Percentiles rank a stretch among this genome's conserved stretches.
Evolutionary conservation across 768 basidiomycete species (phyloP).

Genomic region (Boletus barrowsii): DNA sequence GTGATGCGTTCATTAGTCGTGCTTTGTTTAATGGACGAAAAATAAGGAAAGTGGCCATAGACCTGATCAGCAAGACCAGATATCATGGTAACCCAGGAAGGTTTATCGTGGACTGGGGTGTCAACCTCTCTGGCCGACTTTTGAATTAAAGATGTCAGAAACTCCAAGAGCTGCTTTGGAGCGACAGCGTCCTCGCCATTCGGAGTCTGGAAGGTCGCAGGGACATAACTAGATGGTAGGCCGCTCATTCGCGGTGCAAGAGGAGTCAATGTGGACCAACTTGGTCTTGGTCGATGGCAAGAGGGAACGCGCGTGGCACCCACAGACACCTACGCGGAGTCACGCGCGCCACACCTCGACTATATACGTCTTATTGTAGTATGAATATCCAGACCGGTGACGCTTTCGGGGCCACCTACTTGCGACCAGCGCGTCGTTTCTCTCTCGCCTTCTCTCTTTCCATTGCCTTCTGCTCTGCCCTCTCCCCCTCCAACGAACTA

Average conservation of each 20-base stretch:
- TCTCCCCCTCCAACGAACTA: constrained; percentile 75
- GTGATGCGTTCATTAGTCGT: constrained; percentile 56
- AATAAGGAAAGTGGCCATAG: constrained; percentile 52
- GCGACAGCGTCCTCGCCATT: constrained; percentile 22
- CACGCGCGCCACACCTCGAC: not conserved
- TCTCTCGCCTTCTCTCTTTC: constrained; percentile 78
- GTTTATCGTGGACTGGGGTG: constrained; percentile 34
- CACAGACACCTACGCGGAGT: not conserved
- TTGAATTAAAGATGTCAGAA: constrained; percentile 38
- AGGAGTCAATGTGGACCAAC: not conserved
- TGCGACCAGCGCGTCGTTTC: constrained; percentile 74
- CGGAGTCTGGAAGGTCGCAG: constrained; percentile 32
- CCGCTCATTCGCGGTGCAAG: constrained; percentile 21
- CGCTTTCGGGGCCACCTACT: constrained; percentile 34
- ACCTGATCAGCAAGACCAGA: constrained; percentile 51
- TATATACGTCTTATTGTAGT: too few species aligned
- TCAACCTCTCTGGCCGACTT: constrained; percentile 33
- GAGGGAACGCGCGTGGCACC: too few species aligned
- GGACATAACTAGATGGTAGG: constrained; percentile 24
- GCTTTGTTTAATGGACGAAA: constrained; percentile 48
- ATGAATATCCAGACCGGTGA: too few species aligned
- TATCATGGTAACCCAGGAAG: constrained; percentile 50
- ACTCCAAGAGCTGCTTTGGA: constrained; percentile 42
- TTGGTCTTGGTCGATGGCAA: not conserved
- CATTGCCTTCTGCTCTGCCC: constrained; percentile 93